phyloP scores from a whole-genome alignment of 2,329 filamentous ascomycete genomes.

The Neofusicoccum kwambonambiense region DNA sequence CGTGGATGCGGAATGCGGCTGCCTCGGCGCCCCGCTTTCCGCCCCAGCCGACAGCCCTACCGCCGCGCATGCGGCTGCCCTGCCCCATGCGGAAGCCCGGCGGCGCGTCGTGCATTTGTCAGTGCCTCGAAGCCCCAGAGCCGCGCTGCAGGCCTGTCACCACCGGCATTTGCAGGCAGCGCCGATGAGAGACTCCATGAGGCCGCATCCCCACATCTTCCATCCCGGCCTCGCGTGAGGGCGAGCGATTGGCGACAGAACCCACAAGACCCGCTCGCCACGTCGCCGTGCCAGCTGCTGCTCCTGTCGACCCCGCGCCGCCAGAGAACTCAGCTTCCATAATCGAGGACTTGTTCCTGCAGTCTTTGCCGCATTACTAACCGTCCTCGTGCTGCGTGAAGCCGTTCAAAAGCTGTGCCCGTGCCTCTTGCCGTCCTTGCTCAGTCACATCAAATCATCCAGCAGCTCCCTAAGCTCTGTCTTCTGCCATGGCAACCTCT shows the following conservation, averaged over 20 bases:
- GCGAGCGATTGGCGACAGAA: too few species aligned
- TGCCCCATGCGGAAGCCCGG: background rate
- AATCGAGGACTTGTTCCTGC: background rate
- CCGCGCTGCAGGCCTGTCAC: background rate
- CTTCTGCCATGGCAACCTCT: constrained; percentile 11
- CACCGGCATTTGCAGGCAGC: background rate
- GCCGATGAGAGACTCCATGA: background rate
- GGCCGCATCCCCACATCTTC: background rate
- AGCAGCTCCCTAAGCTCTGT: background rate
- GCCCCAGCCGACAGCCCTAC: too few species aligned
- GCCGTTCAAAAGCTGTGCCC: background rate
- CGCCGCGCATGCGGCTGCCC: background rate
- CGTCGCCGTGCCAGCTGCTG: background rate
- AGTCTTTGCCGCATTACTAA: background rate
- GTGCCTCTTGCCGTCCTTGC: background rate
- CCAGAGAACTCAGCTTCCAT: background rate
- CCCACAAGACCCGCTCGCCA: too few species aligned
- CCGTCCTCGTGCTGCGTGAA: background rate
- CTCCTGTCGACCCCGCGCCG: background rate
- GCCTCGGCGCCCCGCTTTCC: too few species aligned
- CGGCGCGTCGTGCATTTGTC: background rate
- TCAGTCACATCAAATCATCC: background rate
- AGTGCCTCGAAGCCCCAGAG: background rate
- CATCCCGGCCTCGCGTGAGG: too few species aligned
- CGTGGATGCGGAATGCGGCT: background rate